A percentile compares a stretch with the other conserved stretches of the same genome.
Conservation (phyloP, 257 asterid genomes). For the Ophiorrhiza pumila region DNA sequence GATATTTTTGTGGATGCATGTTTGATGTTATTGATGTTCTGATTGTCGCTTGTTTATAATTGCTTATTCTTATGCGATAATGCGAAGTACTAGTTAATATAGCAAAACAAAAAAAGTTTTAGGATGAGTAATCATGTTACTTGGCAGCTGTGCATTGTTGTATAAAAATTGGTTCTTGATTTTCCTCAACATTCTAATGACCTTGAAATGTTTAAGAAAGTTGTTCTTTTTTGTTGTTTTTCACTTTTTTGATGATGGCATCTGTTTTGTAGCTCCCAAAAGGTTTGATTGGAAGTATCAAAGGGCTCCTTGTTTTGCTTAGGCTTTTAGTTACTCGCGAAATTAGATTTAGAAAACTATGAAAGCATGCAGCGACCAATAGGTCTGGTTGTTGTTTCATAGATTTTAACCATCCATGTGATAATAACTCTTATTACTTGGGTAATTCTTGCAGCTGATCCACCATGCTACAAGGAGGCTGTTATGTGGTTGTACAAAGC, state of each 20-base stretch:
- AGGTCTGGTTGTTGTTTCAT: neutral
- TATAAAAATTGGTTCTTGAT: neutral
- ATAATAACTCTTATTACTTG: neutral
- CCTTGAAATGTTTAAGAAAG: neutral
- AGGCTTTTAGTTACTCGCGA: neutral
- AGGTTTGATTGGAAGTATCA: neutral
- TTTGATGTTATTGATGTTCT: neutral
- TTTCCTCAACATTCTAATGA: neutral
- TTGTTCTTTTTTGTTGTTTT: neutral
- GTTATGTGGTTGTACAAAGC: slow-evolving; percentile 68
- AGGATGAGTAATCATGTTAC: neutral
- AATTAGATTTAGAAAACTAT: neutral
- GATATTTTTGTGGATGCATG: neutral
- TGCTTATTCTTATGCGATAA: no score
- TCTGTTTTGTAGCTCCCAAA: no score
- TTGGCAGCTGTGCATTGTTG: neutral
- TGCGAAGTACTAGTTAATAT: no score
- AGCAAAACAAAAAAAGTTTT: neutral
- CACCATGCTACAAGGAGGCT: slow-evolving; percentile 61
- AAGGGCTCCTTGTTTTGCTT: neutral
- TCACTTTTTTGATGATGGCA: neutral
- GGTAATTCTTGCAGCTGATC: slow-evolving; percentile 47
- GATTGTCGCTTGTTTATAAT: neutral
- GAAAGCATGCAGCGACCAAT: neutral
- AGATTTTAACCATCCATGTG: neutral